A percentile compares a stretch with the other conserved stretches of the same genome.
Evolutionary conservation across 441 rosid species (phyloP).

Genomic region (Brassica balearica): DNA sequence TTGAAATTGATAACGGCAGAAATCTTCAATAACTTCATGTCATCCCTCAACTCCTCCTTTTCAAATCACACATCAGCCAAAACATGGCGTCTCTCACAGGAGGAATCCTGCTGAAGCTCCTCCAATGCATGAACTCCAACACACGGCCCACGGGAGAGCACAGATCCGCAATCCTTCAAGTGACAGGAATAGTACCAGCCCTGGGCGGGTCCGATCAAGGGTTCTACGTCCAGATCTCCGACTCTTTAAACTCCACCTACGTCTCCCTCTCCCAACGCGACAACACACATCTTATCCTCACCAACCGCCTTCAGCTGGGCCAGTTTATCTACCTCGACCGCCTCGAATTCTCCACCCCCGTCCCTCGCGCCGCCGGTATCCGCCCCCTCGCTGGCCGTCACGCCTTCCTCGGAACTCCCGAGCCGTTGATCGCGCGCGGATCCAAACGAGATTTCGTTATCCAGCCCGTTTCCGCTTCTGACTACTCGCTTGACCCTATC

Average conservation of each 20-base stretch:
- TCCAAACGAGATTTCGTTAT: conserved; percentile 79
- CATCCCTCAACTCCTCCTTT: background rate
- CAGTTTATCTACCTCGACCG: conserved; percentile 89
- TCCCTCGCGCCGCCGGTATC: conserved; percentile 80
- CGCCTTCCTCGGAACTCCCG: conserved; percentile 74
- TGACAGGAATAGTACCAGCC: conserved; percentile 89
- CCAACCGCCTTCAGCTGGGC: conserved; percentile 86
- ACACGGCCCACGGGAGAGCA: conserved; percentile 87
- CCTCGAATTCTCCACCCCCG: conserved; percentile 74
- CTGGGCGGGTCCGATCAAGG: conserved; percentile 89
- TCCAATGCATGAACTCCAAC: conserved; percentile 83
- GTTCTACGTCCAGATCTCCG: conserved; percentile 90
- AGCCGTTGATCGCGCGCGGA: conserved; percentile 77
- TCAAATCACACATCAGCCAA: conserved; percentile 6
- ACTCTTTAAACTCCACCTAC: conserved; percentile 92
- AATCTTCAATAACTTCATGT: conserved; percentile 21
- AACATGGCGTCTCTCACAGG: conserved; percentile 73
- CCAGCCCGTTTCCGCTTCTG: conserved; percentile 76
- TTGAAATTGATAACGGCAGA: conserved; percentile 64
- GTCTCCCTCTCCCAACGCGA: conserved; percentile 91
- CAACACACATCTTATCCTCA: conserved; percentile 75
- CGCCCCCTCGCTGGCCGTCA: conserved; percentile 90
- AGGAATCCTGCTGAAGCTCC: conserved; percentile 91
- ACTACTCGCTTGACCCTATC: conserved; percentile 77
- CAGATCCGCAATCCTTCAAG: conserved; percentile 85